A percentile compares a stretch with the other conserved stretches of the same genome.
These are phyloP conservation scores for Coniochaeta prunicola DNA, from an alignment of 2,329 filamentous ascomycete genomes.

Conservation along the genomic window DNA sequence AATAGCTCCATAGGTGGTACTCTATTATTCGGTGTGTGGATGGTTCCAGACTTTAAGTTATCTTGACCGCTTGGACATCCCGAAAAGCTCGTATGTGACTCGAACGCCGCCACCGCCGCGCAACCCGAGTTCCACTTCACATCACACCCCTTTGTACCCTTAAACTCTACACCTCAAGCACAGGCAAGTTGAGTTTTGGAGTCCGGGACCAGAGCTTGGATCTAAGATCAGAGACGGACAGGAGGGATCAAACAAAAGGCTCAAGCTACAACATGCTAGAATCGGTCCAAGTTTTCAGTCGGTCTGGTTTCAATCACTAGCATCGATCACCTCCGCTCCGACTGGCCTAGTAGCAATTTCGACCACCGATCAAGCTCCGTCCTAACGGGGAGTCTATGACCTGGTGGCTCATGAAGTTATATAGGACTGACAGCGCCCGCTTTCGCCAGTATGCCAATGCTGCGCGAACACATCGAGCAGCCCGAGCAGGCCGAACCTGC, in stretches of 20 bases:
- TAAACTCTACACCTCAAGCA: background rate
- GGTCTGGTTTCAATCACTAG: background rate
- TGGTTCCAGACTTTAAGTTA: background rate
- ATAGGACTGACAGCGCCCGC: too few relatives aligned
- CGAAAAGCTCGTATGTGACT: background rate
- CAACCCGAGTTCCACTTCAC: background rate
- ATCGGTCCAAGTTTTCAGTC: background rate
- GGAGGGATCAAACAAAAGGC: background rate
- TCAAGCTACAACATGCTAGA: background rate
- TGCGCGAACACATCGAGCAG: background rate
- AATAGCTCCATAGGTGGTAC: background rate
- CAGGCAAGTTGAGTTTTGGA: background rate
- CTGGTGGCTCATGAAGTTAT: background rate
- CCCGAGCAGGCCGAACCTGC: conserved; percentile 3
- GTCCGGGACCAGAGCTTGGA: background rate
- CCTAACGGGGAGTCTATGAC: background rate
- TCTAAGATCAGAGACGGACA: background rate
- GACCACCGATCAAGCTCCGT: background rate
- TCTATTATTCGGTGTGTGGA: background rate
- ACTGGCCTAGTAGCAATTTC: background rate
- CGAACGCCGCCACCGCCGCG: background rate
- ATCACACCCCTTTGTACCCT: background rate
- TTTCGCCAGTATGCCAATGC: background rate
- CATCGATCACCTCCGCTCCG: background rate
- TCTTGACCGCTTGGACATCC: background rate